Percentiles rank a stretch among this genome's conserved stretches.
These are phyloP conservation scores for Simmondsia chinensis DNA, from an alignment of 148 eudicot species.

Conservation along the genomic window DNA sequence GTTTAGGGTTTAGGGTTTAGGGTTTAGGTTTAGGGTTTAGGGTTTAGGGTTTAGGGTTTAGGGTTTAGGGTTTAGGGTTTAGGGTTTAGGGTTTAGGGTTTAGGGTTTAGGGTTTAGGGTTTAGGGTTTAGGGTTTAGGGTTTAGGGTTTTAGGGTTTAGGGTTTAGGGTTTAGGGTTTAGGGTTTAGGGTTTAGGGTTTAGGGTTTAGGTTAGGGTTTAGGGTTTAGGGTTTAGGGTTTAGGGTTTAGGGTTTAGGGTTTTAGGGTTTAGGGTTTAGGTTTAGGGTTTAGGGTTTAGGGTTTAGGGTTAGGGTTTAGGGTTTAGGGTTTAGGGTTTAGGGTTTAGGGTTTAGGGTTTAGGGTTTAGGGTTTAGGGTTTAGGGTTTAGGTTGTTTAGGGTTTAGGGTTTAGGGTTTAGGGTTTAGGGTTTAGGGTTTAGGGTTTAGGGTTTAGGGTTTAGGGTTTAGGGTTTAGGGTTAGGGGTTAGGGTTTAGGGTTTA, in stretches of 20 bases:
- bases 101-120: constrained; percentile 13
- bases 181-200: constrained; percentile 15
- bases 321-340: constrained; percentile 8
- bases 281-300: constrained; percentile 7
- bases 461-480: constrained; percentile 9
- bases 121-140: constrained; percentile 13
- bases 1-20: constrained; percentile 10
- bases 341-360: constrained; percentile 8
- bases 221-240: constrained; percentile 12
- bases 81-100: constrained; percentile 13
- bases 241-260: constrained; percentile 13
- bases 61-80: constrained; percentile 7
- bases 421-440: constrained; percentile 1
- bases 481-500: constrained; percentile 8
- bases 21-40: constrained; percentile 12
- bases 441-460: constrained; percentile 6
- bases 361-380: constrained; percentile 8
- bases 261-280: constrained; percentile 6
- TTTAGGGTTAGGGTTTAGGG: constrained; percentile 4
- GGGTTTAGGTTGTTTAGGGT: no score
- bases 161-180: constrained; percentile 13
- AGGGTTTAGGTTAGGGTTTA: no score
- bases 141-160: constrained; percentile 10
- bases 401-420: constrained; percentile 1
- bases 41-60: constrained; percentile 14